Evolutionary conservation across 1,284 basidiomycete genomes (phyloP).

Genomic region (Cerrena zonata): DNA sequence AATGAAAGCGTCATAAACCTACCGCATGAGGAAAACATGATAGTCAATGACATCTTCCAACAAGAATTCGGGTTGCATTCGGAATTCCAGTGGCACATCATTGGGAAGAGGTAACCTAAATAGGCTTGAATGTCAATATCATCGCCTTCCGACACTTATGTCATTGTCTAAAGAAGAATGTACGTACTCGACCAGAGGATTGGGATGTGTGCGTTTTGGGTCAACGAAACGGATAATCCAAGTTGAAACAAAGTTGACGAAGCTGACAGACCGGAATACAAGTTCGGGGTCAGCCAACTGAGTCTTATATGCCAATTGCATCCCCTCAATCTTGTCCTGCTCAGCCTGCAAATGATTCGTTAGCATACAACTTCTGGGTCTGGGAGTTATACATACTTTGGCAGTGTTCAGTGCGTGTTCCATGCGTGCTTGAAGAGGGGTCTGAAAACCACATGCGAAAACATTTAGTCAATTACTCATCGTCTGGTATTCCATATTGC

Average conservation of each 20-base stretch:
- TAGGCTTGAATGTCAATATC: neutral
- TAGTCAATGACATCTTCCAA: constrained; percentile 93
- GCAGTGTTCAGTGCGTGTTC: constrained; percentile 65
- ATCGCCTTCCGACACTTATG: no score
- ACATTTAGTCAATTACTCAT: neutral
- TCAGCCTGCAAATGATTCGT: constrained; percentile 50
- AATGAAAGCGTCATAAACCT: constrained; percentile 22
- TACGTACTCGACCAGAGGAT: constrained; percentile 58
- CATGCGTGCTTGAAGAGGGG: constrained; percentile 61
- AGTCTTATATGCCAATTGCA: constrained; percentile 76
- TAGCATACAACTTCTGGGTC: constrained; percentile 2
- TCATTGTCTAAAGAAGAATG: no score
- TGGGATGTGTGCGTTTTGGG: constrained; percentile 75
- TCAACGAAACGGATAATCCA: constrained; percentile 96
- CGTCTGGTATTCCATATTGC: constrained; percentile 21
- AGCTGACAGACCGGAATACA: constrained; percentile 73
- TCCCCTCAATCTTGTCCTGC: constrained; percentile 61
- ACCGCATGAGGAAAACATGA: constrained; percentile 80
- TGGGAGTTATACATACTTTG: constrained; percentile 47
- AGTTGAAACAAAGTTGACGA: constrained; percentile 85
- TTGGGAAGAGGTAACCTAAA: constrained; percentile 77
- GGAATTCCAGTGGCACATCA: constrained; percentile 81
- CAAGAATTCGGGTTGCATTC: constrained; percentile 90
- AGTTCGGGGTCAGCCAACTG: constrained; percentile 87
- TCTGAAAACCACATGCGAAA: constrained; percentile 31